Evolutionary conservation across 225 moss, liverwort and hornwort genomes (phyloP), one percentile per base, ranked within the genome.

Genomic region (Polytrichum commune): DNA sequence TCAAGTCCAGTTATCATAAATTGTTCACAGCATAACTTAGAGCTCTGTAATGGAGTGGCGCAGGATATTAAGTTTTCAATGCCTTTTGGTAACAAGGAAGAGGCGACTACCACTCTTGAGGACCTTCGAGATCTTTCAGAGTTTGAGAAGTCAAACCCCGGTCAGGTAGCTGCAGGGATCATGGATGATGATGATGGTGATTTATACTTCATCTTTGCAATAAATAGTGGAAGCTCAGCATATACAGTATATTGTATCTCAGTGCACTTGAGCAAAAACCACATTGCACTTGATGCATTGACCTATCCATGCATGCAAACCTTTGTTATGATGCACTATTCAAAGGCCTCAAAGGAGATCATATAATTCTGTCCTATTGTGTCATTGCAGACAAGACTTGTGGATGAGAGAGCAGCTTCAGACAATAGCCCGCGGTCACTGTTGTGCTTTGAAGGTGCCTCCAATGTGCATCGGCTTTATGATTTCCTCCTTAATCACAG

Each of bases 401-500:
- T 88, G 75, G 90, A 90, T 74, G 81, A 91, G 75, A 85, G 77
- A 69, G 72, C 70, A 72, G 79, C 89, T 66, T 74, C 86, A 55
- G 95, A 98, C 75, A 91, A 85, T 73, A 90, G 86, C 55, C 79
- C 90, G 4, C 81, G 83, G 68, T 95, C 98, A 63, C 82, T 95
- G 81, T 65, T 98, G 54, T 86, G 90, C 62, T 84, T 98, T 72
- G 85, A 91, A 71, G 92, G 81, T 13, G 72, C 29, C 53, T 69
- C 81, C 22, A 83, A 87, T 74, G 87, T 95, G 53, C 98, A 98
- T 77, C 90, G 86, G 38, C 72, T 98, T 53, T 98, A 90, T 72
- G 98, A 95, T 76, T 93, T 98, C 75, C 92, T 98, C 67, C 83
- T 98, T 3, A 98, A 98, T 72, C 87, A 95, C 78, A 92, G 93